These are phyloP conservation scores for Cyclocybe cylindracea DNA, from an alignment of 768 basidiomycete species.

Conservation along the genomic window DNA sequence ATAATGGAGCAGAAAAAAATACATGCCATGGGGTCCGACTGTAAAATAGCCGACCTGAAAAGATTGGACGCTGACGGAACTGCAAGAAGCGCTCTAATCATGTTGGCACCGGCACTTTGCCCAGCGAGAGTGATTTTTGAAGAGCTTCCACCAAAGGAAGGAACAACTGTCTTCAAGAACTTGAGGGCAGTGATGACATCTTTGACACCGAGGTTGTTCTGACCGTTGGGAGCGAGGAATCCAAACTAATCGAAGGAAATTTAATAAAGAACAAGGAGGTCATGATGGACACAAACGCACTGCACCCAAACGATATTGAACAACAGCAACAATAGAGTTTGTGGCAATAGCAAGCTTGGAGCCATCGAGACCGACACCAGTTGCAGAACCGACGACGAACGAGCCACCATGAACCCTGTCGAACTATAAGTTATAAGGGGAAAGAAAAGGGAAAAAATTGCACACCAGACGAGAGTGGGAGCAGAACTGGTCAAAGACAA, in stretches of 20 bases:
- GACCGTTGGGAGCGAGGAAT: conserved; percentile 69
- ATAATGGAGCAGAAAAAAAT: not conserved
- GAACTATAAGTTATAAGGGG: not conserved
- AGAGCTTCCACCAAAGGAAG: conserved; percentile 67
- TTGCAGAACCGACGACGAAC: conserved; percentile 70
- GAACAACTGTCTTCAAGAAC: conserved; percentile 58
- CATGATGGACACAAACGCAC: conserved; percentile 37
- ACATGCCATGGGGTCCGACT: conserved; percentile 85
- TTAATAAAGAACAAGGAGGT: not conserved
- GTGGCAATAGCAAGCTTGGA: conserved; percentile 71
- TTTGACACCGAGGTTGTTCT: conserved; percentile 70
- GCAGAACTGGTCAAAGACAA: conserved; percentile 32
- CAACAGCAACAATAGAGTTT: conserved; percentile 74
- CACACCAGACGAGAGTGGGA: conserved; percentile 65
- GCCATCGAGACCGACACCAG: conserved; percentile 74
- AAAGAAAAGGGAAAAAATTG: not conserved
- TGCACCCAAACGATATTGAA: conserved; percentile 84
- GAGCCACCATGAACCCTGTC: conserved; percentile 87
- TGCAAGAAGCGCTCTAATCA: conserved; percentile 78
- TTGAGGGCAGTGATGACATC: conserved; percentile 67
- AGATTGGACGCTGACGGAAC: conserved; percentile 67
- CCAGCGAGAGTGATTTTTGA: conserved; percentile 76
- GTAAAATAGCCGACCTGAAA: conserved; percentile 78
- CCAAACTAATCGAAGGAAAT: conserved; percentile 52
- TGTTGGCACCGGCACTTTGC: conserved; percentile 78